phyloP scores from a whole-genome alignment of 345 rosid genomes.

The Citrus trifoliata region DNA sequence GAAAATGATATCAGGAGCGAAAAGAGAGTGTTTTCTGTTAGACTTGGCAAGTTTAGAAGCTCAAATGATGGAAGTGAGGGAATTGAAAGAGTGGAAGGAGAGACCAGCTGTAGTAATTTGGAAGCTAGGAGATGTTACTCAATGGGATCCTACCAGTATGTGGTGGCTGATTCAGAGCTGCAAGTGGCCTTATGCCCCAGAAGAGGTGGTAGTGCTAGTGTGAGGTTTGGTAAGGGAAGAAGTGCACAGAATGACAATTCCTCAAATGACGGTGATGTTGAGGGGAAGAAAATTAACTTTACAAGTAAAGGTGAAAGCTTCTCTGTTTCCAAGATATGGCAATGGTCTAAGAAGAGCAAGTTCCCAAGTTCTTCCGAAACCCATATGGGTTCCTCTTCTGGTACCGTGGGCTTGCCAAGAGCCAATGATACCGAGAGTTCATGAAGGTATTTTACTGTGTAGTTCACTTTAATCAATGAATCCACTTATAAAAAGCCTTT shows the following conservation, averaged over 20 bases:
- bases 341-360: conserved; percentile 77
- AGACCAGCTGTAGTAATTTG: conserved; percentile 63
- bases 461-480: conserved; percentile 23
- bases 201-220: conserved; percentile 22
- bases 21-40: conserved; percentile 75
- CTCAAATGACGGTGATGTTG: conserved; percentile 40
- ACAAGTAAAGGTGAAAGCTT: conserved; percentile 89
- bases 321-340: conserved; percentile 93
- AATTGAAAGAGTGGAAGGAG: conserved; percentile 36
- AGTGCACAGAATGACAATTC: conserved; percentile 41
- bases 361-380: conserved; percentile 40
- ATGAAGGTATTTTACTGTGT: conserved; percentile 37
- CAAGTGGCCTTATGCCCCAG: conserved; percentile 51
- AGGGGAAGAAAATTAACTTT: conserved; percentile 73
- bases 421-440: conserved; percentile 37
- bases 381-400: conserved; percentile 27
- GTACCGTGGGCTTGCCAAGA: conserved; percentile 32
- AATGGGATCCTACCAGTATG: conserved; percentile 61
- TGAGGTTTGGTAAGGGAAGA: conserved; percentile 32
- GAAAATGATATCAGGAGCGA: conserved; percentile 52
- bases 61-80: conserved; percentile 32
- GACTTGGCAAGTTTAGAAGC: conserved; percentile 77
- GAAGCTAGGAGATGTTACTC: conserved; percentile 60
- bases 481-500: conserved; percentile 22
- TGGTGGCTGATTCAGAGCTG: conserved; percentile 67